Evolutionary conservation across 441 rosid genomes (phyloP).

Genomic region (Populus trichocarpa): DNA sequence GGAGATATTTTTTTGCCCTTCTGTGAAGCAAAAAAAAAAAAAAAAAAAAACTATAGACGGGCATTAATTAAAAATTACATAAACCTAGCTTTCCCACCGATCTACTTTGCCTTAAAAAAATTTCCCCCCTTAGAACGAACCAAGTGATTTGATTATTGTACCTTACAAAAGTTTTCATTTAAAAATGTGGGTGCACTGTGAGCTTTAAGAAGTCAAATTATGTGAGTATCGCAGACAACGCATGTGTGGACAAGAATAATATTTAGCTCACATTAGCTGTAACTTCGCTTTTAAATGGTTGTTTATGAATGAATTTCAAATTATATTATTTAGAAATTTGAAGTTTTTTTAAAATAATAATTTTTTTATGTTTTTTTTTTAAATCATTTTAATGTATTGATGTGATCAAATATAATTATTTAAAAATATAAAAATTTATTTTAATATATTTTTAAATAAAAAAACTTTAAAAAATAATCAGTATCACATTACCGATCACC

Average conservation of each 20-base stretch:
- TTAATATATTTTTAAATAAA: too few relatives aligned
- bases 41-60: not conserved
- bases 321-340: not conserved
- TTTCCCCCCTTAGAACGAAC: not conserved
- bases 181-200: not conserved
- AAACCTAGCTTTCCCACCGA: not conserved
- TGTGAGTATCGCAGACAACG: not conserved
- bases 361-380: too few relatives aligned
- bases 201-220: not conserved
- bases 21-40: not conserved
- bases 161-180: not conserved
- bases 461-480: too few relatives aligned
- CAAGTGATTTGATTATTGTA: not conserved
- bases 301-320: too few relatives aligned
- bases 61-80: not conserved
- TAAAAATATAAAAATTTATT: too few relatives aligned
- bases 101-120: not conserved
- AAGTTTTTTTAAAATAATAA: not conserved
- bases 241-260: slow-evolving; percentile 1
- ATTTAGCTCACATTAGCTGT: not conserved
- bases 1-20: not conserved
- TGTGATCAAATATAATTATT: too few relatives aligned
- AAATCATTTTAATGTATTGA: too few relatives aligned
- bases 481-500: accelerated
- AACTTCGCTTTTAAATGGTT: not conserved